Evolutionary conservation across 345 rosid species (phyloP).

Genomic region (Lepidium didymum): DNA sequence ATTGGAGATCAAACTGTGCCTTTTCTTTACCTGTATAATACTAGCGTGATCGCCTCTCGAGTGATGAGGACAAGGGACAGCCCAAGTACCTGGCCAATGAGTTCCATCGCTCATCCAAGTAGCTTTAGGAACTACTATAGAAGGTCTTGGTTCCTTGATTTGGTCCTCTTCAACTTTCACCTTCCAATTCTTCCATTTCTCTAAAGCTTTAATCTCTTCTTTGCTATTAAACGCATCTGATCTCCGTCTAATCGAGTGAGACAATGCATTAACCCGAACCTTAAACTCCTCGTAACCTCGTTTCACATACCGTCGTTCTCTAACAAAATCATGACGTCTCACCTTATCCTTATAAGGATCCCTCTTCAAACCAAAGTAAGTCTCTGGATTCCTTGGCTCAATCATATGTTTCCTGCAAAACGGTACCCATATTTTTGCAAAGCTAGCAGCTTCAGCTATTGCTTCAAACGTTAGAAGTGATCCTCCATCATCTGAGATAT

Average conservation of each 20-base stretch:
- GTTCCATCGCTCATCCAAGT: constrained; percentile 88
- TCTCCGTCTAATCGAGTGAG: constrained; percentile 61
- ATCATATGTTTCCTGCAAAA: constrained; percentile 71
- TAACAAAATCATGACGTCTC: constrained; percentile 61
- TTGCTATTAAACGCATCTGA: constrained; percentile 73
- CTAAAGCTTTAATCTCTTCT: constrained; percentile 64
- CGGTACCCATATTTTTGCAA: constrained; percentile 79
- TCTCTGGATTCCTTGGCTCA: constrained; percentile 81
- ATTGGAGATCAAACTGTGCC: background rate
- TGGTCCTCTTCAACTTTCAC: constrained; percentile 25
- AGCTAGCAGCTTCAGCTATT: constrained; percentile 91
- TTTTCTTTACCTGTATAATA: constrained; percentile 50
- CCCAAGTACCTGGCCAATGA: constrained; percentile 87
- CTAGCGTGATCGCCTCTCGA: constrained; percentile 77
- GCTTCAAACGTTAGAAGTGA: constrained; percentile 83
- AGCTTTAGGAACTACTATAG: constrained; percentile 59
- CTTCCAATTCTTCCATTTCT: constrained; percentile 45
- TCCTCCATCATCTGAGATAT: constrained; percentile 81
- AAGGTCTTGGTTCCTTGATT: constrained; percentile 37
- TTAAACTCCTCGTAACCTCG: constrained; percentile 79
- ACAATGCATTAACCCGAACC: constrained; percentile 60
- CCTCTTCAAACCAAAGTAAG: constrained; percentile 57
- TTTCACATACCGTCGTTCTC: constrained; percentile 63
- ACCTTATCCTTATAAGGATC: constrained; percentile 81
- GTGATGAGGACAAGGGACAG: constrained; percentile 47